Conservation (phyloP, 768 basidiomycete genomes). For the Terana coerulea region DNA sequence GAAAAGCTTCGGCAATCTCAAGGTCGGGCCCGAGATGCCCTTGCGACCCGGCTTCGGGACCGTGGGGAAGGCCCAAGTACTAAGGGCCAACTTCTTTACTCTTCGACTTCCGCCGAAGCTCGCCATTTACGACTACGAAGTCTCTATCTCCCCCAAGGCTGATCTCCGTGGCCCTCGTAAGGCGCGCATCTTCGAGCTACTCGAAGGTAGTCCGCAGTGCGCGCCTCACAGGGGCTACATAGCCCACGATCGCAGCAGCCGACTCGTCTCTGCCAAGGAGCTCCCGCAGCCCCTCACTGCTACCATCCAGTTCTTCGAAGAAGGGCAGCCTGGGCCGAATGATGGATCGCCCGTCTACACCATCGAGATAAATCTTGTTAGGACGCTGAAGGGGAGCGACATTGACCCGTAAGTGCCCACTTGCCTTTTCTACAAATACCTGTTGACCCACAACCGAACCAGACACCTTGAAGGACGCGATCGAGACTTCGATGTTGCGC, state of each 20-base stretch:
- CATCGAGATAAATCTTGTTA: slow-evolving; percentile 31
- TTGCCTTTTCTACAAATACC: neutral
- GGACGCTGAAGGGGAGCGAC: slow-evolving; percentile 27
- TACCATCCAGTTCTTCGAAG: slow-evolving; percentile 34
- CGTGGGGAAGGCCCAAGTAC: slow-evolving; percentile 39
- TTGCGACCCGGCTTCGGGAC: slow-evolving; percentile 58
- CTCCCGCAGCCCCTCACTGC: slow-evolving; percentile 36
- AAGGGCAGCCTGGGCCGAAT: slow-evolving; percentile 33
- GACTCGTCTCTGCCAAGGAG: slow-evolving; percentile 36
- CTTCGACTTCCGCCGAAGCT: slow-evolving; percentile 43
- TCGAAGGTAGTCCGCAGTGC: slow-evolving; percentile 41
- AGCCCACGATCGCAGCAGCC: slow-evolving; percentile 45
- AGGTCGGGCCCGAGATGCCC: slow-evolving; percentile 28
- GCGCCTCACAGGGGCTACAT: slow-evolving; percentile 37
- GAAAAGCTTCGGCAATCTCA: neutral
- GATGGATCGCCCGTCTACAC: slow-evolving; percentile 38
- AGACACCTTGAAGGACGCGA: slow-evolving; percentile 63
- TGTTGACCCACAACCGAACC: neutral
- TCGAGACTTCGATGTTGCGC: slow-evolving; percentile 52
- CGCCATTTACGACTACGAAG: slow-evolving; percentile 50
- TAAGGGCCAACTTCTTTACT: slow-evolving; percentile 65
- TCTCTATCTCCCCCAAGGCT: slow-evolving; percentile 46
- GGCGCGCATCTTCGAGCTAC: slow-evolving; percentile 49
- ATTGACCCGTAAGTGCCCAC: slow-evolving; percentile 31
- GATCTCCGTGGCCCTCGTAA: slow-evolving; percentile 39